A percentile compares a stretch with the other conserved stretches of the same genome.
Evolutionary conservation across 2,329 filamentous ascomycete genomes (phyloP).

Genomic region (Lachnellula occidentalis): DNA sequence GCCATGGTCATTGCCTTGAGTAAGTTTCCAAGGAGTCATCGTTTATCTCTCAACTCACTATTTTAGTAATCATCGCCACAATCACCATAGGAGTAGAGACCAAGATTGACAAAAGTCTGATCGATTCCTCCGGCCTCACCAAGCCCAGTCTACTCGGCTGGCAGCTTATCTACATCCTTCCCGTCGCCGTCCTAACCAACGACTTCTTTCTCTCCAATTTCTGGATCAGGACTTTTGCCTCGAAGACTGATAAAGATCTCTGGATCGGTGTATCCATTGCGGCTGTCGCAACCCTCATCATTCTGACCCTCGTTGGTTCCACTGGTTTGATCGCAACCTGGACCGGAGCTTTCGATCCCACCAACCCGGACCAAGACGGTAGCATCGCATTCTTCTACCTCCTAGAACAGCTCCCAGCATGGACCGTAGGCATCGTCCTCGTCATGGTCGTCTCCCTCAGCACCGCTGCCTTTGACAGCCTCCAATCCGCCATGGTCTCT

Average conservation of each 20-base stretch:
- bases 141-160: conserved; percentile 68
- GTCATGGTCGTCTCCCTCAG: conserved; percentile 75
- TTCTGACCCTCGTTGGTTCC: conserved; percentile 67
- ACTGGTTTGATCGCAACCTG: conserved; percentile 73
- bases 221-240: conserved; percentile 80
- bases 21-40: conserved; percentile 9
- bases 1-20: conserved; percentile 67
- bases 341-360: conserved; percentile 62
- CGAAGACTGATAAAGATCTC: conserved; percentile 72
- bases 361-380: conserved; percentile 55
- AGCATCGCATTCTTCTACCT: conserved; percentile 72
- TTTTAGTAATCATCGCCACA: conserved; percentile 59
- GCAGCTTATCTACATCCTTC: conserved; percentile 81
- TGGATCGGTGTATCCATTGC: conserved; percentile 69
- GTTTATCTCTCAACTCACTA: background rate
- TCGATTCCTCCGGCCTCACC: conserved; percentile 64
- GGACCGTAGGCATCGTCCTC: conserved; percentile 77
- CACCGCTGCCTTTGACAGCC: conserved; percentile 72
- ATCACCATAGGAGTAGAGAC: conserved; percentile 74
- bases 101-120: conserved; percentile 62
- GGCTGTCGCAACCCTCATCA: conserved; percentile 56
- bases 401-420: conserved; percentile 64
- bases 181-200: conserved; percentile 75
- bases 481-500: conserved; percentile 82
- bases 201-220: conserved; percentile 82